Evolutionary conservation across 1,139 yeast species (phyloP), one percentile per base, ranked within the genome.

Genomic region (Sugiyamaella novakii): DNA sequence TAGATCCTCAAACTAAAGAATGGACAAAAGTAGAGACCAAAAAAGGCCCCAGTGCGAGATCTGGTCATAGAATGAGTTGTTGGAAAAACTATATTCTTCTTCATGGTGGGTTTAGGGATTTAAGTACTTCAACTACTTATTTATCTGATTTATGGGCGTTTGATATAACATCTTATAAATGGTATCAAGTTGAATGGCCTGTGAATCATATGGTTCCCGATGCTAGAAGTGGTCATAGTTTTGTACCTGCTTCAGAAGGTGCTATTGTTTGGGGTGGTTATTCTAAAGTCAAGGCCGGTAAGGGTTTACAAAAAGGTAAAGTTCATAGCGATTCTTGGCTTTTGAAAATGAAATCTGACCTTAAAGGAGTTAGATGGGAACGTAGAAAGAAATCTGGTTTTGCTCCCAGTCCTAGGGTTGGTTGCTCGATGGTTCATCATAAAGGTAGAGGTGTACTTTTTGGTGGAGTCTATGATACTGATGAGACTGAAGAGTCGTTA

Each of bases 381-480:
- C 77, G 97, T 63, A 78, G 96, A 58, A 80, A 87, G 56, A 88
- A 87, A 59, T 94, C 88, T 62, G 96, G 96, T 1, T 84, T 83
- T 63, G 88, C 83, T 48, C 96, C 96, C 3, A 79, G 89, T 3
- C 87, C 97, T 18, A 79, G 98, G 61, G 97, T 87, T n/a, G 98
- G 98, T 0, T 87, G 96, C 63, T 84, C 95, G 3, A 80, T 92
- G 81, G 91, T 82, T 2, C 77, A 78, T 61, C 98, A 92, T 68
- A 87, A 89, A 60, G 95, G 94, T 53, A 81, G 98, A 73, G 98
- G 98, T 52, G 79, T 92, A 12, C 64, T 91, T 64, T 92, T 91
- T 71, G 98, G 98, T 35, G 98, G 98, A 55, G 98, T 92, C 11
- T 91, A 80, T 63, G 98, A 92, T 68, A 86, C 79, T 54, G 96